Evolutionary conservation across 805 yeast species (phyloP).

Genomic region (Suhomyces pyralidae): DNA sequence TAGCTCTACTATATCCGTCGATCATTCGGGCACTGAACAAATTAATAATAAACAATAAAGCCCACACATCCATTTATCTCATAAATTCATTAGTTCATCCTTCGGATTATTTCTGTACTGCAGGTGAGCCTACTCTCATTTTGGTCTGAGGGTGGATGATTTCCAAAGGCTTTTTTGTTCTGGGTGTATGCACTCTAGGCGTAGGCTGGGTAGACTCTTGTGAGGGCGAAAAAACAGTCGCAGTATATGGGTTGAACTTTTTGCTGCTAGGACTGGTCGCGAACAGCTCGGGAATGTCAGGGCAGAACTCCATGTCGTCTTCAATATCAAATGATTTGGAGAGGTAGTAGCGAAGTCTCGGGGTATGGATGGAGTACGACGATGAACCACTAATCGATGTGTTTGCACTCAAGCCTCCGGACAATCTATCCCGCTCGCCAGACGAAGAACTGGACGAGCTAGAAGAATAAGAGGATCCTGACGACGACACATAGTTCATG

Average conservation of each 20-base stretch:
- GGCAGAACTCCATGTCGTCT: conserved; percentile 65
- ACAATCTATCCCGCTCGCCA: neutral
- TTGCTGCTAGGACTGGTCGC: conserved; percentile 34
- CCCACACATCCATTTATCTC: neutral
- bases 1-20: neutral
- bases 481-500: conserved; percentile 22
- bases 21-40: neutral
- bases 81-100: neutral
- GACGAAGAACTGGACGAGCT: conserved; percentile 10
- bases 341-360: conserved; percentile 53
- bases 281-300: conserved; percentile 46
- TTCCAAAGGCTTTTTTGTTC: conserved; percentile 58
- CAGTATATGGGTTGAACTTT: conserved; percentile 67
- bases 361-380: conserved; percentile 42
- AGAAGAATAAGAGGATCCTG: conserved; percentile 16
- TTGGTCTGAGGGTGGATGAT: conserved; percentile 63
- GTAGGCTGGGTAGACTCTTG: conserved; percentile 28
- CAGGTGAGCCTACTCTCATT: conserved; percentile 53
- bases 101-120: conserved; percentile 10
- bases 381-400: conserved; percentile 9
- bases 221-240: conserved; percentile 58
- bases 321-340: conserved; percentile 61
- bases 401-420: conserved; percentile 7
- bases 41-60: neutral
- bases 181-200: conserved; percentile 48